Evolutionary conservation across 352 stramenopile genomes (phyloP).

Genomic region (Globisporangium abappressorium): DNA sequence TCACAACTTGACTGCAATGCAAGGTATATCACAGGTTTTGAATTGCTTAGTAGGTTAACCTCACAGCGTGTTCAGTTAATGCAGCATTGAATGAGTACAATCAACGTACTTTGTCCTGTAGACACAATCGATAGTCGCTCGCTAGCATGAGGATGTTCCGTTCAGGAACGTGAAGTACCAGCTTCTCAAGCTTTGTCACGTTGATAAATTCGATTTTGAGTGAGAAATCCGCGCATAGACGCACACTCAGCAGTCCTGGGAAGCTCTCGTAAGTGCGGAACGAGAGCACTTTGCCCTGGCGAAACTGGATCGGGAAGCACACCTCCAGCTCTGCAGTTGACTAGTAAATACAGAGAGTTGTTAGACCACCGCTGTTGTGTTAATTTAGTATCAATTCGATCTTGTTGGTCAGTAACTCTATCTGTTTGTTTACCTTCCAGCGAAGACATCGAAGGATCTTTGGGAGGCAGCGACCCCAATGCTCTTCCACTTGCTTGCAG

Average conservation of each 20-base stretch:
- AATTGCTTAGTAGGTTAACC: neutral
- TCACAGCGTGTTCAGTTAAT: neutral
- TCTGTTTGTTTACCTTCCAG: conserved; percentile 20
- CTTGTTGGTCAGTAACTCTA: too few species aligned
- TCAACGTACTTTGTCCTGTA: conserved; percentile 16
- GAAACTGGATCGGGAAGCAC: conserved; percentile 32
- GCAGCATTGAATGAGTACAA: neutral
- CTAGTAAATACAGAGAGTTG: neutral
- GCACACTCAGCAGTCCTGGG: conserved; percentile 28
- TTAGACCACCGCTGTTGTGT: too few species aligned
- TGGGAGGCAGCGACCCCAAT: conserved; percentile 23
- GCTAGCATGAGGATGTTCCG: conserved; percentile 16
- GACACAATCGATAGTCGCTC: conserved; percentile 15
- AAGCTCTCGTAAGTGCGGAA: conserved; percentile 36
- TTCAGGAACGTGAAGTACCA: conserved; percentile 15
- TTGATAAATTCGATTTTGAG: conserved; percentile 27
- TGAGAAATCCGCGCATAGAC: conserved; percentile 24
- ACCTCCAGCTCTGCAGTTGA: conserved; percentile 13
- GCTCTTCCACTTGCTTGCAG: conserved; percentile 23
- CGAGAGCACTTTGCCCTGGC: conserved; percentile 27
- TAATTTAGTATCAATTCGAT: too few species aligned
- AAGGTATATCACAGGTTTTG: neutral
- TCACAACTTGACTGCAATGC: neutral
- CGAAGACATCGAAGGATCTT: conserved; percentile 19
- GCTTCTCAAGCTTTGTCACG: conserved; percentile 6